phyloP scores from a whole-genome alignment of 2,329 filamentous ascomycete genomes.

The Alternaria novae-zelandiae region DNA sequence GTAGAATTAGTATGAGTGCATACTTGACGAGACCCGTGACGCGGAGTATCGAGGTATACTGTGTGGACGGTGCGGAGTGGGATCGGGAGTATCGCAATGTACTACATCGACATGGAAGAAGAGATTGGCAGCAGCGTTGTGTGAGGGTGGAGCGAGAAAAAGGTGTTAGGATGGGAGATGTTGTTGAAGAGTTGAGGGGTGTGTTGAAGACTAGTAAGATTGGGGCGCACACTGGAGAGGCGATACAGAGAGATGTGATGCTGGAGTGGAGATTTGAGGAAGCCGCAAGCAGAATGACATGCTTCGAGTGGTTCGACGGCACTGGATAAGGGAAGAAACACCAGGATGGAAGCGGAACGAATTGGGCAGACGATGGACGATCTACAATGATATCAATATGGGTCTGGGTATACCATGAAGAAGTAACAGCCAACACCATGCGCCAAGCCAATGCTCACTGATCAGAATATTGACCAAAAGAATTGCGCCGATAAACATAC shows the following conservation, averaged over 20 bases:
- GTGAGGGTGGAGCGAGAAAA: conserved; percentile 15
- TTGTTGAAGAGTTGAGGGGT: conserved; percentile 16
- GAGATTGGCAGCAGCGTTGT: conserved; percentile 2
- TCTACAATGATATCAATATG: neutral
- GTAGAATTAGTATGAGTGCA: neutral
- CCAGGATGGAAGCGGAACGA: neutral
- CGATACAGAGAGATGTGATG: conserved; percentile 4
- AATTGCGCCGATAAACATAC: neutral
- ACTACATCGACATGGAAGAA: neutral
- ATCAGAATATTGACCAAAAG: neutral
- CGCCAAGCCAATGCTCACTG: neutral
- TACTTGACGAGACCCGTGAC: conserved; percentile 1
- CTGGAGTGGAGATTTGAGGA: conserved; percentile 15
- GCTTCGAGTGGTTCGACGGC: neutral
- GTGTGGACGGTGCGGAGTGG: conserved; percentile 6
- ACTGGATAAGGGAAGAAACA: neutral
- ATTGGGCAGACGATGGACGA: neutral
- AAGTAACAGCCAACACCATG: neutral
- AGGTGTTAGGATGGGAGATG: conserved; percentile 17
- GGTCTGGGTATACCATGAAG: neutral
- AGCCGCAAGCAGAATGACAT: neutral
- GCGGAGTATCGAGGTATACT: conserved; percentile 4
- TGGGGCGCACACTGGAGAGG: neutral
- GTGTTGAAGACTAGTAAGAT: neutral
- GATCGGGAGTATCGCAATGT: conserved; percentile 4